Evolutionary conservation across 1,284 basidiomycete species (phyloP), one percentile per base, ranked within the genome.

Genomic region (Leccinum olivaceoglutinosum): DNA sequence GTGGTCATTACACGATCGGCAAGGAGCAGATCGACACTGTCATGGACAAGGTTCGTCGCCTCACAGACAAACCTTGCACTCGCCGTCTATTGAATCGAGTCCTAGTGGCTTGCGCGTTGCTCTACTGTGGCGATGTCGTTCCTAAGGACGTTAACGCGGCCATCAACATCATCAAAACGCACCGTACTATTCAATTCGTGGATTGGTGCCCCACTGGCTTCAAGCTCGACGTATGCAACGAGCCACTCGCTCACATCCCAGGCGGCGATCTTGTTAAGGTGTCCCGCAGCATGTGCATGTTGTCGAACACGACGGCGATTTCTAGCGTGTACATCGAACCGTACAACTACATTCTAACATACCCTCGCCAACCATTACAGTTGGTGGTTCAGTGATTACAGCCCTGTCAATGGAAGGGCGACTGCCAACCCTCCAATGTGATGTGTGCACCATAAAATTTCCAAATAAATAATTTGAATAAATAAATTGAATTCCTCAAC

Each of bases 261-360:
- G 90, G 92, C 49, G 92, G 92, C 68, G 93, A 94, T 74, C 85
- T 94, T 53, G 93, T 93, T 68, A 92, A 92, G 80, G 92, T 94
- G 58, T 87, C 89, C 51, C 87, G 92, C 72, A 90, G 89, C 70
- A 84, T 95, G 75, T 95, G 93, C 80, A 95, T 95, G 93, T 79
- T 95, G 66, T 93, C 92, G 62, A 87, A 87, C 83, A 93, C 91
- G 21, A 93, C 91, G 7, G 90, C 90, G 57, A 96, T 96, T 75
- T 92, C 93, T 46, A 81, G 83, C 12, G 93, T 93, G 25, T 96
- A 93, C 67, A 96, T 99, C 63, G 97, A 99, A 81, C 96, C 96
- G 3, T 99, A 99, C 85, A 99, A 99, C 86, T 94, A 95, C 39
- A 93, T 99, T 64, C 83, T 99, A 67, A 99, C 97, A 60, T n/a